Base-by-base conservation (phyloP, 2,329 filamentous ascomycete genomes). In the Colletotrichum eremochloae region DNA sequence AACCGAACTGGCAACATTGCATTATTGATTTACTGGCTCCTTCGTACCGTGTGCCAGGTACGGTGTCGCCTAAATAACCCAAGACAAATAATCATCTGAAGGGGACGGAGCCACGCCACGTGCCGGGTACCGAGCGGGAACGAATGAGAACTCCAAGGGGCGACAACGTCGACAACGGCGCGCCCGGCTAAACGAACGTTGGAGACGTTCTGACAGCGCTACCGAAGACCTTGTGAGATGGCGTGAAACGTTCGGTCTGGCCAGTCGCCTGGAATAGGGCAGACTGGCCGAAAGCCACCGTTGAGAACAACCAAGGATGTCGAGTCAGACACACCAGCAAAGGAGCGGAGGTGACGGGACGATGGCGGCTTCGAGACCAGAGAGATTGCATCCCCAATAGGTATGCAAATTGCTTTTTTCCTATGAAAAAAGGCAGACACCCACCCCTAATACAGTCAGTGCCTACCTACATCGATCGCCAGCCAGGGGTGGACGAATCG, bases 71-170 rank as follows among this genome's bases (percentile, higher is more conserved):
- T 29, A 15, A 31, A n/a, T 12, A 31, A 36, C 52, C 8, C 48
- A 20, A 24, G 40, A 12, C 53, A 38, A 67, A 48, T 48, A n/a
- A 24, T 14, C 33, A 31, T 24, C 20, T 67, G 57, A 48, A 29
- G 3, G 50, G n/a, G 40, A 31, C 42, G 58, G 65, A 62, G 52
- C 52, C 53, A 70, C 48, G 55, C 70, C 70, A 66, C 70, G 55
- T 72, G 70, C 67, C 58, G n/a, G 48, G 44, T 50, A 44, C 38
- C 46, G 63, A 50, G 52, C 53, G 65, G 65, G 53, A 58, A 58
- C 29, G 12, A 71, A 57, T 60, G n/a, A 57, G 42, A 48, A n/a
- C n/a, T 36, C 38, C 46, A 44, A 55, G 55, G 42, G 60, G 24
- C 24, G 24, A 24, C 24, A 24, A 24, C 24, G 24, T 24, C 55